phyloP scores from a whole-genome alignment of 495 filamentous ascomycete genomes.

The Daldinia concentrica region DNA sequence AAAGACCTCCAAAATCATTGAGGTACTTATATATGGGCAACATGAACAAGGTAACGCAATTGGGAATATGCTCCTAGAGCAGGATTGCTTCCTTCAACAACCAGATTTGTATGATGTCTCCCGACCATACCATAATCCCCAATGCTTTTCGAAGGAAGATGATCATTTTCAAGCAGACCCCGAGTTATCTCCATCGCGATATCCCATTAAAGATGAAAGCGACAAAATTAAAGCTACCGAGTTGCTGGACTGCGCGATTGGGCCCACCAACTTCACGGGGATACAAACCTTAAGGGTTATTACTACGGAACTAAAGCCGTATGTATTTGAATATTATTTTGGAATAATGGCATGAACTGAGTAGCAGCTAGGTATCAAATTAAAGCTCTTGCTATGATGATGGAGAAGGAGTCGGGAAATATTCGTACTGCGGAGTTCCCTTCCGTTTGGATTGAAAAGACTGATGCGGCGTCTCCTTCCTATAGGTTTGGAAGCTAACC shows the following conservation, averaged over 20 bases:
- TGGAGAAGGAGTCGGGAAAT: slow-evolving; percentile 27
- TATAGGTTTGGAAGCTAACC: background rate
- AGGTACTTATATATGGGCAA: slow-evolving; percentile 18
- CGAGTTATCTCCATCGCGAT: background rate
- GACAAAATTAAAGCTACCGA: slow-evolving; percentile 12
- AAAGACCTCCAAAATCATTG: background rate
- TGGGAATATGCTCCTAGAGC: slow-evolving; percentile 17
- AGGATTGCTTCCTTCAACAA: slow-evolving; percentile 23
- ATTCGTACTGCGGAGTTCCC: slow-evolving; percentile 20
- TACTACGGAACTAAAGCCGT: slow-evolving; percentile 19
- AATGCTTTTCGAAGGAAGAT: slow-evolving; percentile 15
- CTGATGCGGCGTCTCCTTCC: background rate
- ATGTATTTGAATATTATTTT: background rate
- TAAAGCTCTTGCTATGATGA: slow-evolving; percentile 29
- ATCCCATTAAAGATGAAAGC: background rate
- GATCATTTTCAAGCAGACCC: background rate
- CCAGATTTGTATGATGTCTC: slow-evolving; percentile 13
- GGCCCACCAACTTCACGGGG: slow-evolving; percentile 15
- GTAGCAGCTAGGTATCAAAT: slow-evolving; percentile 12
- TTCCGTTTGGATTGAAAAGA: slow-evolving; percentile 19
- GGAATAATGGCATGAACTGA: background rate
- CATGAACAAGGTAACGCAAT: slow-evolving; percentile 8
- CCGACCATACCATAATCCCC: slow-evolving; percentile 27
- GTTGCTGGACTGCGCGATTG: slow-evolving; percentile 17
- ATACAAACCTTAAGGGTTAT: slow-evolving; percentile 6